Evolutionary conservation across 2,329 filamentous ascomycete species (phyloP).

Genomic region (Sphaerulina vaccinii): DNA sequence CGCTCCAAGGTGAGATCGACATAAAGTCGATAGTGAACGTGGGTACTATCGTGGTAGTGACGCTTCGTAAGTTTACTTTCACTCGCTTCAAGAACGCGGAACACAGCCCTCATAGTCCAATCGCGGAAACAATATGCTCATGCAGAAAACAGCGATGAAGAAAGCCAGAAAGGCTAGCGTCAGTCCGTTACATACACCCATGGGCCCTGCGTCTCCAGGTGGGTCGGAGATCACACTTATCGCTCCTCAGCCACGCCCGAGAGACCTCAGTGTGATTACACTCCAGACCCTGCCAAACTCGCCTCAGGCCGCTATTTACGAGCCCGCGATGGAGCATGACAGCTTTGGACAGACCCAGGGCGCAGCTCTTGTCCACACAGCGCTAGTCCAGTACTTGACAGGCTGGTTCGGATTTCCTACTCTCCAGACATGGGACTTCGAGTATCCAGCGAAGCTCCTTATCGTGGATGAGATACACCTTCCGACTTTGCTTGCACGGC

Average conservation of each 20-base stretch:
- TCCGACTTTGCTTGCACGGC: slow-evolving; percentile 19
- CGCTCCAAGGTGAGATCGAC: slow-evolving; percentile 59
- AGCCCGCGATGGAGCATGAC: slow-evolving; percentile 24
- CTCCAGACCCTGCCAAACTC: slow-evolving; percentile 44
- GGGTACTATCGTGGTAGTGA: slow-evolving; percentile 27
- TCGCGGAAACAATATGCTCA: slow-evolving; percentile 31
- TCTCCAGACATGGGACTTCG: slow-evolving; percentile 27
- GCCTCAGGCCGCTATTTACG: slow-evolving; percentile 28
- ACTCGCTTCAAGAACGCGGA: neutral
- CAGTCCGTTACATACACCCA: neutral
- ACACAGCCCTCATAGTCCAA: neutral
- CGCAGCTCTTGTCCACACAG: slow-evolving; percentile 23
- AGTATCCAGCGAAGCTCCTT: slow-evolving; percentile 23
- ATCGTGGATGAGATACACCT: slow-evolving; percentile 30
- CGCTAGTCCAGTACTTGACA: slow-evolving; percentile 25
- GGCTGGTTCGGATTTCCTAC: slow-evolving; percentile 28
- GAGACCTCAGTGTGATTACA: slow-evolving; percentile 43
- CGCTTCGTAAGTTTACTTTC: slow-evolving; percentile 3
- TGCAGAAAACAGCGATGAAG: slow-evolving; percentile 40
- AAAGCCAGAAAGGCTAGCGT: slow-evolving; percentile 26
- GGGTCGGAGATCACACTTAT: slow-evolving; percentile 1
- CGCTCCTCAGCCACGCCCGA: slow-evolving; percentile 26
- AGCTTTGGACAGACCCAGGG: slow-evolving; percentile 26
- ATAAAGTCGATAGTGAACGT: slow-evolving; percentile 41
- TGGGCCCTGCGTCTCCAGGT: neutral